A percentile compares a stretch with the other conserved stretches of the same genome.
Conservation (phyloP, 2,329 filamentous ascomycete species). For the Aureobasidium sp. region DNA sequence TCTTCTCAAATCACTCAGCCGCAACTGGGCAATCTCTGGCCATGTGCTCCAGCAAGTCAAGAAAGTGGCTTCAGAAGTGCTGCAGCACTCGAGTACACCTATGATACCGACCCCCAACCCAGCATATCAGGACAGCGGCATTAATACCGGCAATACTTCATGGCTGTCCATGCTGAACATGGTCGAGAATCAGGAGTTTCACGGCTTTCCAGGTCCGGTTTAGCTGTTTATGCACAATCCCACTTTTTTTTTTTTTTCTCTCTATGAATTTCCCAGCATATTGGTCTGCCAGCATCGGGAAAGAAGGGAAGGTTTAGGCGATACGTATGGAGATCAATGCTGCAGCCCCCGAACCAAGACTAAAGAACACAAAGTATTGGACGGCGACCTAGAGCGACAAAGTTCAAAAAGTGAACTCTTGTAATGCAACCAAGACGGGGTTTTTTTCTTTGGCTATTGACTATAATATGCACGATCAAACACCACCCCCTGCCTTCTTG, state of each 20-base stretch:
- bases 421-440: background rate
- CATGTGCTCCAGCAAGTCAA: slow-evolving; percentile 67
- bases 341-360: slow-evolving; percentile 9
- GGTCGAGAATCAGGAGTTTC: slow-evolving; percentile 8
- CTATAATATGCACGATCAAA: slow-evolving; percentile 1
- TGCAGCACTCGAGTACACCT: background rate
- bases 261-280: too few relatives aligned
- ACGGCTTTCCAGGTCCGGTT: slow-evolving; percentile 1
- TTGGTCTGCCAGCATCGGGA: background rate
- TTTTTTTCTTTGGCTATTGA: slow-evolving; percentile 4
- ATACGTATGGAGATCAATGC: background rate
- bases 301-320: slow-evolving; percentile 5
- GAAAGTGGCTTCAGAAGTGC: slow-evolving; percentile 50
- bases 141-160: background rate
- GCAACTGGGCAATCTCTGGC: slow-evolving; percentile 66
- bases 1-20: slow-evolving; percentile 60
- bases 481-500: too few relatives aligned
- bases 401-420: background rate
- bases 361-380: slow-evolving; percentile 6
- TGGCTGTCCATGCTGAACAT: slow-evolving; percentile 7
- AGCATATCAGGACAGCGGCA: background rate
- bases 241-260: too few relatives aligned
- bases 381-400: slow-evolving; percentile 1
- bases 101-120: background rate
- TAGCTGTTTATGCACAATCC: background rate